Base-by-base conservation (phyloP, 345 rosid species). In the Isatis tinctoria region DNA sequence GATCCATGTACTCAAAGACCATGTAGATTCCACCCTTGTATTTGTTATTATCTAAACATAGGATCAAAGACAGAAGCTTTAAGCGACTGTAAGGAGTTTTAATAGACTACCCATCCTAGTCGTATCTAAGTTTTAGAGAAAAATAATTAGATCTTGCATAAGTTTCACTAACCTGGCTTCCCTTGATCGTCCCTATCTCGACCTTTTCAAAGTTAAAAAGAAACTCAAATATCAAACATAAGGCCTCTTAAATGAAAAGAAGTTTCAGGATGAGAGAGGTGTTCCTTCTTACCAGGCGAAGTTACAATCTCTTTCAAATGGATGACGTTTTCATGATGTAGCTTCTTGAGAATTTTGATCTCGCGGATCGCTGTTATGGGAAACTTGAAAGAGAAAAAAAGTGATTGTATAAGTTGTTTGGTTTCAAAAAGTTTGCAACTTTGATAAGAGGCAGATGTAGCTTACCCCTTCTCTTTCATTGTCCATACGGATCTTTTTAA, bases 141-240 rank as follows among this genome's bases (percentile, higher is more conserved):
- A 17, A 49, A 9, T 2, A 51, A 28, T 7, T 2, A 17, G 16
- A 14, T 54, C 3, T 3, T 53, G 35, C 16, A 26, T 28, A 54
- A 30, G 37, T 54, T 8, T 32, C 2, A 57, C 60, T 57, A 58
- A 58, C 63, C 63, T 59, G 64, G 64, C 30, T 18, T 59, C 51
- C 88, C 97, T 69, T 85, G 90, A 28, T 89, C 92, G 51, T 88
- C 94, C 76, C 77, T 89, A 83, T 86, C 92, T 16, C 87, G 90
- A 80, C 96, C 44, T 53, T 28, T 6, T 24, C 3, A 24, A 52
- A 27, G n/a, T 6, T 14, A 27, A 1, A 4, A 7, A 14, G 28
- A 27, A 54, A 48, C 4, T 54, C 11, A 53, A 6, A 6, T 11
- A 26, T 27, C 35, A 54, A 54, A 28, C 36, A 11, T 24, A 12